Evolutionary conservation across 2,329 filamentous ascomycete species (phyloP), one percentile per base, ranked within the genome.

Genomic region (Curvularia spicifera): DNA sequence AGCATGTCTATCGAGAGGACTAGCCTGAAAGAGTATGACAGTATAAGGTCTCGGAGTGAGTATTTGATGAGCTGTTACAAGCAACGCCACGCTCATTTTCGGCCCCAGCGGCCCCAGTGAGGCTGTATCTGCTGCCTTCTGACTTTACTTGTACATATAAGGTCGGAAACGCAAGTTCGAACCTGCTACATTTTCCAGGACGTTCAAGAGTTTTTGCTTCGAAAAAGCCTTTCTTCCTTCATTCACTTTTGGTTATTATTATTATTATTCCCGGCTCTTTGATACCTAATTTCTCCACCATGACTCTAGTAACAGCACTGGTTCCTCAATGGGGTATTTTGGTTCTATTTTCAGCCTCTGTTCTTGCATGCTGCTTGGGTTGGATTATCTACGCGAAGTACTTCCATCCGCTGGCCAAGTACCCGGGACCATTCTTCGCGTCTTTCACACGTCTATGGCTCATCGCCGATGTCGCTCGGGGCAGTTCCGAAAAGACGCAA

Each of bases 401-500:
- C 5, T 26, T 53, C 9, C 55, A 57, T 49, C 39, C 55, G 2
- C 4, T 57, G 6, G 37, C 50, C 8, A 50, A 50, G 10, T 53
- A 53, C 22, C 55, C 55, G 6, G 55, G 55, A 1, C 55, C 55
- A 5, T 57, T 57, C 24, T 40, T 57, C 20, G 55, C 55, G 3
- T 57, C 55, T 9, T 35, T 53, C 5, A 50, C 37, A 4, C 50
- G 55, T 12, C 13, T 49, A 5, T 57, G 55, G 55, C 28, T 45
- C 18, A 45, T 57, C 9, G 8, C 40, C 18, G 37, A 57, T 20
- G 55, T 53, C 4, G 37, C 50, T 2, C 6, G n/a, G 12, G 55
- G 50, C 0, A 39, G 24, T 18, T 37, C 45, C 3, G 55, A 57
- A 1, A 29, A 53, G 28, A 57, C 50, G 10, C 55, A 57, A 33